These are phyloP conservation scores for Populus ilicifolia DNA, from an alignment of 345 rosid species.

Conservation along the genomic window DNA sequence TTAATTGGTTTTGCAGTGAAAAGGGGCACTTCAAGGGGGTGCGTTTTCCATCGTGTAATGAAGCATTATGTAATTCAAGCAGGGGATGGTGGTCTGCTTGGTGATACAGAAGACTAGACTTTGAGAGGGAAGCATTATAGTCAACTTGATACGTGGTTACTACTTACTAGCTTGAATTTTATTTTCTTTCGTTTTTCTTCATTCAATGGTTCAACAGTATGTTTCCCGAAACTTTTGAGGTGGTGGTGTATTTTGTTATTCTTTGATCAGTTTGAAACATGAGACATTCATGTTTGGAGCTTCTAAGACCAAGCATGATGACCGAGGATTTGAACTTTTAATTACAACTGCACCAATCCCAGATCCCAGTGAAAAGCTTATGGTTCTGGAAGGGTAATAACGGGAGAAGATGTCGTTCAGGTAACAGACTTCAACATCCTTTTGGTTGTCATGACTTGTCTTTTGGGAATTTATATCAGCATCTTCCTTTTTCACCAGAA, in stretches of 20 bases:
- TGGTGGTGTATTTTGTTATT: neutral
- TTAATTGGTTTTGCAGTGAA: constrained; percentile 21
- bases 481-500: neutral
- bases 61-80: constrained; percentile 32
- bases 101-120: constrained; percentile 24
- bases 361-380: constrained; percentile 27
- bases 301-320: constrained; percentile 21
- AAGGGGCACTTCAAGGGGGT: constrained; percentile 26
- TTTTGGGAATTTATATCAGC: too few relatives aligned
- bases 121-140: constrained; percentile 24
- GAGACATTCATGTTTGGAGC: constrained; percentile 35
- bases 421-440: neutral
- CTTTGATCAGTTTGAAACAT: constrained; percentile 20
- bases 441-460: neutral
- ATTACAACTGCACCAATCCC: constrained; percentile 37
- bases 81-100: constrained; percentile 15
- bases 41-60: constrained; percentile 24
- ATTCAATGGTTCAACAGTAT: neutral
- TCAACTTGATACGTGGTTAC: constrained; percentile 22
- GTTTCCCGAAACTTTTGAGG: neutral
- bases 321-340: constrained; percentile 21
- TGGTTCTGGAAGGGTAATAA: constrained; percentile 28
- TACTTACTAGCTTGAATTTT: neutral
- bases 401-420: constrained; percentile 34
- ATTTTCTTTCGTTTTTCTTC: neutral